phyloP scores from a whole-genome alignment of 768 basidiomycete genomes.

The Boletus insuetus region DNA sequence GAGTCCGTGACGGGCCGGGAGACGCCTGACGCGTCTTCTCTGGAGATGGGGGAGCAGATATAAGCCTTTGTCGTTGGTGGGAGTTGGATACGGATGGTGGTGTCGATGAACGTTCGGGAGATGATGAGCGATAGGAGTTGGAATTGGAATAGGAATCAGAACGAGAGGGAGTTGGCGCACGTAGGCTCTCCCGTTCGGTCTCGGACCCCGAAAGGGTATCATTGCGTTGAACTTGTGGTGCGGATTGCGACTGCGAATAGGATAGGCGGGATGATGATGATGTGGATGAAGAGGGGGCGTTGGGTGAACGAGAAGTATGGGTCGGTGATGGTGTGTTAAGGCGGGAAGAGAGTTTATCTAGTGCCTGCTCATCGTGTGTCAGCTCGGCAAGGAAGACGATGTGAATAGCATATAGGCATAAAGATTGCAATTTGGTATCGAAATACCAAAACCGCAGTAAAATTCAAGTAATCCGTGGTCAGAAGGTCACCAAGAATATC shows the following conservation, averaged over 20 bases:
- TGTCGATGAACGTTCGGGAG: conserved; percentile 37
- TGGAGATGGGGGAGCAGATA: conserved; percentile 49
- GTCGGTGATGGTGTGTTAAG: conserved; percentile 56
- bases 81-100: conserved; percentile 31
- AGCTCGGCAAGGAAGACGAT: not conserved
- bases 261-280: conserved; percentile 35
- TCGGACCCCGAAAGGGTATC: conserved; percentile 70
- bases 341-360: conserved; percentile 67
- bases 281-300: conserved; percentile 32
- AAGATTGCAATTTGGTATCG: conserved; percentile 2
- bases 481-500: conserved; percentile 18
- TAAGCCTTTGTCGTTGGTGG: conserved; percentile 39
- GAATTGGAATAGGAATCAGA: conserved; percentile 25
- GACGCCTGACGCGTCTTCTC: conserved; percentile 37
- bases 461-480: not conserved
- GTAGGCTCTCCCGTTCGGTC: conserved; percentile 67
- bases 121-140: conserved; percentile 36
- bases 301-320: conserved; percentile 39
- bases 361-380: conserved; percentile 40
- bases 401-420: conserved; percentile 21
- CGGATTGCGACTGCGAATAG: conserved; percentile 29
- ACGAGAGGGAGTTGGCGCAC: conserved; percentile 32
- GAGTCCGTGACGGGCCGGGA: conserved; percentile 40
- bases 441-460: conserved; percentile 3
- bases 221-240: conserved; percentile 26